These are phyloP conservation scores for Penicillium sp. DNA, from an alignment of 2,329 filamentous ascomycete species.

Conservation along the genomic window DNA sequence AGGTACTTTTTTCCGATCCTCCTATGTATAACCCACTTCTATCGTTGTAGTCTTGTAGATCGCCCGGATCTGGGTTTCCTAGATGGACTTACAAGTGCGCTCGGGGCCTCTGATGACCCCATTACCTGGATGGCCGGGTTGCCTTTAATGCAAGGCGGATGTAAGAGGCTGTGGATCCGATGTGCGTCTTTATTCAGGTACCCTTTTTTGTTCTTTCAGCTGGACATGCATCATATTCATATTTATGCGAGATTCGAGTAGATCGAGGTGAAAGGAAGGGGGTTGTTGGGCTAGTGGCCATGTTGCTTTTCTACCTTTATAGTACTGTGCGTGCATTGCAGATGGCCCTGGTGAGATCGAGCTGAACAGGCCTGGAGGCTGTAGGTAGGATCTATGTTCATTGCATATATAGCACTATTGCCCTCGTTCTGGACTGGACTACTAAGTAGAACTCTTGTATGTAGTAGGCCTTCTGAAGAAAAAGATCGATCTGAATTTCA, in stretches of 20 bases:
- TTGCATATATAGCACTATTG: neutral
- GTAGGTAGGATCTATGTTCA: neutral
- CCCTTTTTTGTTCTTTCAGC: slow-evolving; percentile 7
- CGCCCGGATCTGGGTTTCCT: slow-evolving; percentile 1
- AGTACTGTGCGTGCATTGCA: neutral
- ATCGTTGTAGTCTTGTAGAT: neutral
- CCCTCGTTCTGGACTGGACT: neutral
- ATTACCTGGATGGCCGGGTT: slow-evolving; percentile 20
- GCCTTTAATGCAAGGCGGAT: slow-evolving; percentile 25
- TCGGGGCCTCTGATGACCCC: slow-evolving; percentile 11
- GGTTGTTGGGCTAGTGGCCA: neutral
- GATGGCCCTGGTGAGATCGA: too few relatives aligned
- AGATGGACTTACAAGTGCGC: neutral
- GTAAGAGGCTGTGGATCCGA: slow-evolving; percentile 9
- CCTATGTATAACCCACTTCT: too few relatives aligned
- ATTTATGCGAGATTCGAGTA: neutral
- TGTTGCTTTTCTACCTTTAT: neutral
- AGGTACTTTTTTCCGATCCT: too few relatives aligned
- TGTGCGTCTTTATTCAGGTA: slow-evolving; percentile 21
- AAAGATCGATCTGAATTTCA: neutral
- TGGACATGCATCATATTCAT: slow-evolving; percentile 10
- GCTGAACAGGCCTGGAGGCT: too few relatives aligned
- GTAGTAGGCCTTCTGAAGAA: too few relatives aligned
- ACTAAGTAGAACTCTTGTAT: neutral
- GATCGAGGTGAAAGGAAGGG: neutral